Base-by-base conservation (phyloP, 768 basidiomycete species). In the Amanita polypyramis region DNA sequence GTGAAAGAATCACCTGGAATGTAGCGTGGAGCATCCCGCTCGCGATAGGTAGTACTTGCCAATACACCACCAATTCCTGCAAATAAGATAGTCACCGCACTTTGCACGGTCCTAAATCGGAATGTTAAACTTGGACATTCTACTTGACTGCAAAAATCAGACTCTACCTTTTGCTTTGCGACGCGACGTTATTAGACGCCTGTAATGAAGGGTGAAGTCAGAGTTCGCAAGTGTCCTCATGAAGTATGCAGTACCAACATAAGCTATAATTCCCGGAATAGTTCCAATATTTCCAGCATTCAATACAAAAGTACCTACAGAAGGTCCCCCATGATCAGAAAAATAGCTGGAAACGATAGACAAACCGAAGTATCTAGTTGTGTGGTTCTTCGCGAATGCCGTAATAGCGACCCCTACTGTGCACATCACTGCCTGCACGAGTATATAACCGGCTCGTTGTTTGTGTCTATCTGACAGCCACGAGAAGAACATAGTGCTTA, bases 101-200 rank as follows among this genome's bases (percentile, higher is more conserved):
- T 68, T 47, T 62, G 60, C 17, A 67, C 63, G 19, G 61, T 63
- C 48, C 61, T 66, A 14, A 45, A 4, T 11, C 20, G 21, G 34
- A 40, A 12, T 20, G 30, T 20, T 11, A 27, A 5, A 23, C 35
- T 23, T 25, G 19, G 33, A 21, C 12, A 23, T 9, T 36, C 5
- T 17, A n/a, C 15, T 2, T n/a, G 2, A 11, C 11, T 32, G 12
- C 2, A 2, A 45, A 35, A 4, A 25, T 36, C 4, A 19, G 19
- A n/a, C 9, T 50, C 23, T 46, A 66, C 66, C 62, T 63, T 60
- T 73, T 74, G 45, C 69, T 70, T 45, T 74, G 72, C 11, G 70
- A 69, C 8, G 71, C 70, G 4, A 73, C 71, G 52, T 75, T 75
- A 52, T 73, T 73, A 4, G 69, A 63, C 37, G 62, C 59, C 65